Evolutionary conservation across 1,139 yeast genomes (phyloP).

Genomic region (Williopsis jadinii): DNA sequence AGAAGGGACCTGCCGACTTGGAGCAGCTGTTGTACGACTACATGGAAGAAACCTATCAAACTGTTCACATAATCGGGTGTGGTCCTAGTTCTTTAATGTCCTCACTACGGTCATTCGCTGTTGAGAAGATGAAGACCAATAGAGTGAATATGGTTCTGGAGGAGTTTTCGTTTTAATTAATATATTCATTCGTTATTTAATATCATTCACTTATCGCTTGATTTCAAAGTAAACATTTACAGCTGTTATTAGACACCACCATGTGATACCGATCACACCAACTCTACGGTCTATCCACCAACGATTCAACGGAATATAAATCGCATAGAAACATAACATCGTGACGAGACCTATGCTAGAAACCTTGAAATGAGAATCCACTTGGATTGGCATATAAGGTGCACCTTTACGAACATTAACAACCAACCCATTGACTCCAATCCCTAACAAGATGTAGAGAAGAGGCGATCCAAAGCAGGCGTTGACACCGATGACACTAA

Average conservation of each 20-base stretch:
- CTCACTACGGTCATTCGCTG: conserved; percentile 34
- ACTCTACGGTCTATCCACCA: conserved; percentile 59
- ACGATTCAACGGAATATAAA: conserved; percentile 51
- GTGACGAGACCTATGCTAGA: conserved; percentile 44
- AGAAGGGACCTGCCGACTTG: conserved; percentile 35
- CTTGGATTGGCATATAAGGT: conserved; percentile 29
- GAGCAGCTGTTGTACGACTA: conserved; percentile 23
- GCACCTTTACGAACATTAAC: conserved; percentile 24
- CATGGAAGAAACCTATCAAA: not conserved
- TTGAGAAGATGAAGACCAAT: conserved; percentile 14
- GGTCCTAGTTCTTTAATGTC: conserved; percentile 42
- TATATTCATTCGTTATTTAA: not conserved
- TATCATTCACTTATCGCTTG: not conserved
- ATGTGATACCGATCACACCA: conserved; percentile 34
- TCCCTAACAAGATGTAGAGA: conserved; percentile 52
- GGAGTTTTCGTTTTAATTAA: conserved; percentile 15
- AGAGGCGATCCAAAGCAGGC: conserved; percentile 95
- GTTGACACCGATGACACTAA: conserved; percentile 83
- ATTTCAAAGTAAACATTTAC: conserved; percentile 14
- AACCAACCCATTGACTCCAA: conserved; percentile 62
- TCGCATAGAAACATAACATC: conserved; percentile 18
- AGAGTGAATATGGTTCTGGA: conserved; percentile 18
- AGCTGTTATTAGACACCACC: conserved; percentile 27
- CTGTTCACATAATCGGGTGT: conserved; percentile 36
- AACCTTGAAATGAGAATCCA: conserved; percentile 39